Base-by-base conservation (phyloP, 179 eudicot species). In the Nepenthes alata region DNA sequence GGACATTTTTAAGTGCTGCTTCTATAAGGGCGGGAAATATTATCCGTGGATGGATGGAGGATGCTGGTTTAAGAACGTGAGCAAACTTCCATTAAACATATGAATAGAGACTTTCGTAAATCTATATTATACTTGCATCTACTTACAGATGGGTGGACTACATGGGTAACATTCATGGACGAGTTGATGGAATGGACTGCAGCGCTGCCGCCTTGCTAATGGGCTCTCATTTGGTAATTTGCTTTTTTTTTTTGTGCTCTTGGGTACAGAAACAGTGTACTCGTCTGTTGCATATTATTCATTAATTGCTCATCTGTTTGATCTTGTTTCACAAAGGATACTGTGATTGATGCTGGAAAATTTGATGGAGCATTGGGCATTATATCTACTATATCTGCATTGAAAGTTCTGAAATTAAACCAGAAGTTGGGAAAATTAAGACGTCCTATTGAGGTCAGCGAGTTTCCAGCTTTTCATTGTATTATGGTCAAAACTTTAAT, bases 91-190 rank as follows among this genome's bases (percentile, higher is more conserved):
- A 45, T 35, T 39, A 16, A 53, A 11, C 34, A 9, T 57, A 50
- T 10, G 9, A 44, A 9, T 50, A 48, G 47, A 38, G 10, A 44
- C 8, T 71, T 74, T 35, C 50, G 35, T 35, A 11, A 59, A 37
- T 51, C 49, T 44, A 57, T 57, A 59, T 58, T 62, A 47, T 16
- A 37, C 47, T 61, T 38, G 53, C 68, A 37, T 70, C 58, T 63
- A 41, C 54, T 53, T 78, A 64, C 67, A 93, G 98, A 80, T 93
- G 98, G 98, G 83, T 89, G 77, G 98, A 93, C 75, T 74, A 63
- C 64, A 86, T 93, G 84, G 98, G 98, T 13, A 93, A 93, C 71
- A 82, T 93, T 39, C 98, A 93, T 71, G 98, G 98, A 62, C 93
- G 98, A 54, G 74, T 69, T 68, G 85, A 89, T 68, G 95, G 95